Percentiles rank a stretch among this genome's conserved stretches.
Conservation (phyloP, 208 protist species). For the Histomonas meleagridis region DNA sequence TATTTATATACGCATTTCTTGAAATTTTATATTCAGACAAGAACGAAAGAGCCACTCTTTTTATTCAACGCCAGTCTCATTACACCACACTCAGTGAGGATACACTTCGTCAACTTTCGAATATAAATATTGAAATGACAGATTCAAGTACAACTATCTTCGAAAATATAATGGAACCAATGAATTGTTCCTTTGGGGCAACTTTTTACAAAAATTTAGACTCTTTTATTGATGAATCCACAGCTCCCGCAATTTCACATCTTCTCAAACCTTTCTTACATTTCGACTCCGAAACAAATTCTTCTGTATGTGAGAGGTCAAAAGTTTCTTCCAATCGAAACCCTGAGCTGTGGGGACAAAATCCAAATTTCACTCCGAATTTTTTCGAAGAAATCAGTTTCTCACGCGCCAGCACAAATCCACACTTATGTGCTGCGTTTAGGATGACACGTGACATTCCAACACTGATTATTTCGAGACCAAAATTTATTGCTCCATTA, state of each 20-base stretch:
- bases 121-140: background rate
- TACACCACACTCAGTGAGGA: background rate
- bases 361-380: background rate
- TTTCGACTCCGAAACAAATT: background rate
- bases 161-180: background rate
- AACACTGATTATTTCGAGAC: background rate
- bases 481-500: background rate
- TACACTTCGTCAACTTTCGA: background rate
- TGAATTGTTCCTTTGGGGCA: background rate
- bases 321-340: background rate
- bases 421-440: background rate
- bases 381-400: background rate
- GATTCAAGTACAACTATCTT: background rate
- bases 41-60: background rate
- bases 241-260: constrained; percentile 19
- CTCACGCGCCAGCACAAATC: background rate
- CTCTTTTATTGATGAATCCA: background rate
- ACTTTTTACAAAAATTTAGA: background rate
- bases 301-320: background rate
- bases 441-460: background rate
- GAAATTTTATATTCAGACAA: background rate
- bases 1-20: constrained; percentile 3
- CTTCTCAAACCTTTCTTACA: constrained; percentile 9
- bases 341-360: background rate
- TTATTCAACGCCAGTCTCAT: background rate